Conservation (phyloP, 306 rosid genomes). For the Medicago lupulina region DNA sequence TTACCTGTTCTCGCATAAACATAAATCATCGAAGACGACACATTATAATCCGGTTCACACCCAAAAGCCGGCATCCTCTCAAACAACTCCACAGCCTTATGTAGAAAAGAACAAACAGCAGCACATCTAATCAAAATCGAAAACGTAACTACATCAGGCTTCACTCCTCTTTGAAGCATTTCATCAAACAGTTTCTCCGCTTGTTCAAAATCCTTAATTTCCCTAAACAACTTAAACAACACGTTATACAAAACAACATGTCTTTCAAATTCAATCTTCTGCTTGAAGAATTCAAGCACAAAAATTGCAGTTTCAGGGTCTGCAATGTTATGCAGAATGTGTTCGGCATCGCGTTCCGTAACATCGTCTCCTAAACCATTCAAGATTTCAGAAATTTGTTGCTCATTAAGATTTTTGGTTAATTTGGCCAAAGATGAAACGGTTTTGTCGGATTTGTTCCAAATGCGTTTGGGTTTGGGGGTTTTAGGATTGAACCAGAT, state of each 20-base stretch:
- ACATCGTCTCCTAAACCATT: conserved; percentile 54
- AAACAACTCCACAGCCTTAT: conserved; percentile 78
- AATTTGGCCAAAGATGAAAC: conserved; percentile 48
- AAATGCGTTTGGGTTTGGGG: conserved; percentile 64
- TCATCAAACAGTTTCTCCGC: conserved; percentile 85
- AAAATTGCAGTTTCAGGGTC: conserved; percentile 57
- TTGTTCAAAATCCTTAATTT: conserved; percentile 59
- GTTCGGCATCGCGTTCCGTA: conserved; percentile 67
- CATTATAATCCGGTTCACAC: conserved; percentile 69
- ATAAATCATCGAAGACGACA: conserved; percentile 72
- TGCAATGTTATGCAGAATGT: conserved; percentile 58
- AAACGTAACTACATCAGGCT: conserved; percentile 72
- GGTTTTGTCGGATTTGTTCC: conserved; percentile 50
- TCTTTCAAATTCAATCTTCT: conserved; percentile 46
- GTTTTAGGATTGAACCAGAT: conserved; percentile 88
- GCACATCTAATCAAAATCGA: conserved; percentile 80
- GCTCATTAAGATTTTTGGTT: conserved; percentile 55
- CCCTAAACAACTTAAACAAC: conserved; percentile 65
- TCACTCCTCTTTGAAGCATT: conserved; percentile 69
- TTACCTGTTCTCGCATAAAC: conserved; percentile 76
- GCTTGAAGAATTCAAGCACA: conserved; percentile 60
- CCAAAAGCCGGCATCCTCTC: conserved; percentile 76
- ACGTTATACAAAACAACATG: conserved; percentile 74
- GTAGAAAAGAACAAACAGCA: conserved; percentile 55
- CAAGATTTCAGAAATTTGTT: conserved; percentile 55